phyloP scores from a whole-genome alignment of 495 filamentous ascomycete genomes.

The Penicillium steckii region DNA sequence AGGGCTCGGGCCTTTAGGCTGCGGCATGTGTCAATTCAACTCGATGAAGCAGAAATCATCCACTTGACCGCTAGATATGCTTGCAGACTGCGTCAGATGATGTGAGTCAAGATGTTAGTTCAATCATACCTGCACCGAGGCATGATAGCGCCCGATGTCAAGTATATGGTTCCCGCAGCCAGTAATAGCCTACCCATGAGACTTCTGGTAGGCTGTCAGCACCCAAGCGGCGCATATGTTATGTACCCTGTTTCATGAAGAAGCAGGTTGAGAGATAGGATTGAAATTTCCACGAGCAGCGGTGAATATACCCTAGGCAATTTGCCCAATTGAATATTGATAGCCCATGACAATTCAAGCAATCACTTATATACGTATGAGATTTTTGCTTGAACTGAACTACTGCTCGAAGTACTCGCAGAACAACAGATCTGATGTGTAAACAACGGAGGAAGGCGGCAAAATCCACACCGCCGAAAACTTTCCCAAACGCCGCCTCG shows the following conservation, averaged over 20 bases:
- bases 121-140: conserved; percentile 9
- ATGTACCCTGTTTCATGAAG: background rate
- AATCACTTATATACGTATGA: too few species aligned
- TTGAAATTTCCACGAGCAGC: conserved; percentile 14
- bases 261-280: background rate
- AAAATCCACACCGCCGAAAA: conserved; percentile 35
- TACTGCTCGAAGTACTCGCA: background rate
- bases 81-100: conserved; percentile 1
- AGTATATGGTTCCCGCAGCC: background rate
- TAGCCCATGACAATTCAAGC: too few species aligned
- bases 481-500: conserved; percentile 24
- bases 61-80: conserved; percentile 13
- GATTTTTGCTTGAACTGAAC: background rate
- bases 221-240: background rate
- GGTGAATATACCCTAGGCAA: conserved; percentile 14
- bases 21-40: conserved; percentile 4
- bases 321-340: too few species aligned
- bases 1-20: conserved; percentile 1
- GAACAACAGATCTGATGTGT: background rate
- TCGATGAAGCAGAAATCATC: background rate
- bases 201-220: background rate
- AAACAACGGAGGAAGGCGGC: conserved; percentile 7
- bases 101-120: conserved; percentile 10
- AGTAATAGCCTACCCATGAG: background rate
- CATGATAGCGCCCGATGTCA: conserved; percentile 6